A percentile compares a stretch with the other conserved stretches of the same genome.
These are phyloP conservation scores for Ballota nigra DNA, from an alignment of 257 asterid species.

Conservation along the genomic window DNA sequence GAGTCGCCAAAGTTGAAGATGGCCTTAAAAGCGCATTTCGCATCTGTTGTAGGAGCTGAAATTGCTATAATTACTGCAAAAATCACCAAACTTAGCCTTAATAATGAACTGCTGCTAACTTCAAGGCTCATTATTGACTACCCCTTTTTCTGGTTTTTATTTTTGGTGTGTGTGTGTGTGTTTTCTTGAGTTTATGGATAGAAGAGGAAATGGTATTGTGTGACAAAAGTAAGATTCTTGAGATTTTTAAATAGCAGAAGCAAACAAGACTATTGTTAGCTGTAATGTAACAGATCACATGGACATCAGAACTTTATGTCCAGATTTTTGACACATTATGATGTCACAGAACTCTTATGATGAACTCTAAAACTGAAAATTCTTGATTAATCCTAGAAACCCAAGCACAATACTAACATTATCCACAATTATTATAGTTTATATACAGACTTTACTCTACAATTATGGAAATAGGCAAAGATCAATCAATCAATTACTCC, in stretches of 20 bases:
- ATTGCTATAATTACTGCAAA: conserved; percentile 29
- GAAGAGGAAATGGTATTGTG: conserved; percentile 14
- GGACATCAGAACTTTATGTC: not conserved
- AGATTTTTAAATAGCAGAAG: conserved; percentile 24
- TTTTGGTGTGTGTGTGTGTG: not conserved
- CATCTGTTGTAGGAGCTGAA: conserved; percentile 28
- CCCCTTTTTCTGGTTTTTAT: not conserved
- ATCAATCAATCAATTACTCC: too few species aligned
- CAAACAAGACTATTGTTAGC: conserved; percentile 9
- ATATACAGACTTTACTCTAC: too few species aligned
- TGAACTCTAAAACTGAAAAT: too few species aligned
- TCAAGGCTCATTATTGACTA: conserved; percentile 30
- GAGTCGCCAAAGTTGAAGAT: conserved; percentile 86
- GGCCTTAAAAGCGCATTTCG: conserved; percentile 54
- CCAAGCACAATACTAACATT: too few species aligned
- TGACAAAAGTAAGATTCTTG: not conserved
- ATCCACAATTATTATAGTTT: too few species aligned
- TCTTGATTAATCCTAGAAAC: too few species aligned
- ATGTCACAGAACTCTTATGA: too few species aligned
- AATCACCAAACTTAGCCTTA: conserved; percentile 20
- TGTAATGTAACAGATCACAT: not conserved
- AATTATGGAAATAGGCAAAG: too few species aligned
- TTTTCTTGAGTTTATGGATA: conserved; percentile 11
- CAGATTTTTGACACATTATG: not conserved
- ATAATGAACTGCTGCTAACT: conserved; percentile 12